These are phyloP conservation scores for Trichoderma pleuroti DNA, from an alignment of 2,329 filamentous ascomycete species.

Conservation along the genomic window DNA sequence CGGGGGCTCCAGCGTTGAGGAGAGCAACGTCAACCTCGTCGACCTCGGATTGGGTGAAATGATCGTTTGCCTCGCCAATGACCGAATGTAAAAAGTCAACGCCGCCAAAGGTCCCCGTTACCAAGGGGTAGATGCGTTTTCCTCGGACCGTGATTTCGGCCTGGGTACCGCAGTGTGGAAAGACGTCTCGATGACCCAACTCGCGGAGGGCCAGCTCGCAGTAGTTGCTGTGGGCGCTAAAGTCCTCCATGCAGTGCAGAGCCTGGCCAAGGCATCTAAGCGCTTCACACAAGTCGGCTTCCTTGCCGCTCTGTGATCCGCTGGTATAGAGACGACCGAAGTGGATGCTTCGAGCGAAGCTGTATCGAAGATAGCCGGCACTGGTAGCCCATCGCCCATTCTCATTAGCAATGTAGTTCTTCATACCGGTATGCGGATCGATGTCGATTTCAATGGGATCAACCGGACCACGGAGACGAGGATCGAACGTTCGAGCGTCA, in stretches of 20 bases:
- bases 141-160: constrained; percentile 63
- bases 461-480: constrained; percentile 77
- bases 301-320: constrained; percentile 61
- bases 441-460: constrained; percentile 67
- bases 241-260: constrained; percentile 75
- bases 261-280: constrained; percentile 72
- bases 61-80: constrained; percentile 71
- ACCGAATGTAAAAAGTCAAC: constrained; percentile 84
- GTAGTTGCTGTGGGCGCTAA: constrained; percentile 79
- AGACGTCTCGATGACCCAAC: constrained; percentile 76
- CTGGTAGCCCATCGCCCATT: constrained; percentile 84
- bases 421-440: constrained; percentile 84
- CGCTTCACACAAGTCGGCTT: constrained; percentile 77
- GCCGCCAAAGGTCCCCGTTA: constrained; percentile 71
- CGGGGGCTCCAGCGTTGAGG: constrained; percentile 59
- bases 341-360: constrained; percentile 70
- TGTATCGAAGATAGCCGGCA: constrained; percentile 75
- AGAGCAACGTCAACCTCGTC: constrained; percentile 75
- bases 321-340: constrained; percentile 72
- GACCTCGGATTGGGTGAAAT: constrained; percentile 81
- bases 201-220: constrained; percentile 74
- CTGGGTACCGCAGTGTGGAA: constrained; percentile 66
- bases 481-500: constrained; percentile 80
- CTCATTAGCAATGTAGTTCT: constrained; percentile 98
- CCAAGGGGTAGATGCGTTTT: constrained; percentile 66